Evolutionary conservation across 2,329 filamentous ascomycete species (phyloP).

Genomic region (Geosmithia flava): DNA sequence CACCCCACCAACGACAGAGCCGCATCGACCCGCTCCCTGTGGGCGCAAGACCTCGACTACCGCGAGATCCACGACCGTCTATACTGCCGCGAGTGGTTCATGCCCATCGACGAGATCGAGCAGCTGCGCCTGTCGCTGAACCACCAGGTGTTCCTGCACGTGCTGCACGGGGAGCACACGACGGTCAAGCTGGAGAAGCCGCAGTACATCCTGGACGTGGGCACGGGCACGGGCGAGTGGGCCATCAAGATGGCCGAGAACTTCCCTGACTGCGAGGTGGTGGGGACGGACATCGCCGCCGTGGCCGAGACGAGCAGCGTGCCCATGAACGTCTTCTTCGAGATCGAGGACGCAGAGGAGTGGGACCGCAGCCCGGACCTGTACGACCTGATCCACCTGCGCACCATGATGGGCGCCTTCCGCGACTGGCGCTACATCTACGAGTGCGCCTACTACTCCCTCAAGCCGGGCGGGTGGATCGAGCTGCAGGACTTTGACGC

Average conservation of each 20-base stretch:
- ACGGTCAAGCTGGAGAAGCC: slow-evolving; percentile 27
- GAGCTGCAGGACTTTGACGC: slow-evolving; percentile 43
- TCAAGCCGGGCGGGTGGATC: slow-evolving; percentile 45
- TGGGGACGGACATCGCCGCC: slow-evolving; percentile 46
- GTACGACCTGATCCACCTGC: slow-evolving; percentile 45
- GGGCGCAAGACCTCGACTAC: slow-evolving; percentile 39
- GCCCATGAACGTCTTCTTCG: slow-evolving; percentile 46
- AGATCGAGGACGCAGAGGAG: slow-evolving; percentile 47
- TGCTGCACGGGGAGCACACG: slow-evolving; percentile 30
- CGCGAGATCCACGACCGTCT: slow-evolving; percentile 49
- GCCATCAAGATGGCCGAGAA: slow-evolving; percentile 39
- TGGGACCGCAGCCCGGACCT: slow-evolving; percentile 40
- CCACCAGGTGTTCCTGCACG: slow-evolving; percentile 49
- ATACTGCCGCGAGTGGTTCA: slow-evolving; percentile 49
- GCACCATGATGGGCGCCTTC: slow-evolving; percentile 43
- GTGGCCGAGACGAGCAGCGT: slow-evolving; percentile 41
- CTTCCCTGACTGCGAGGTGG: slow-evolving; percentile 40
- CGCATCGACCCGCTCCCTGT: slow-evolving; percentile 35
- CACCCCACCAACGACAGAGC: slow-evolving; percentile 14
- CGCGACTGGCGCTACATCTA: slow-evolving; percentile 43
- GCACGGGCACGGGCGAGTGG: slow-evolving; percentile 44
- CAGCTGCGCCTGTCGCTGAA: slow-evolving; percentile 49
- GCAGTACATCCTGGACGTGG: slow-evolving; percentile 39
- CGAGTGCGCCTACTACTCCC: slow-evolving; percentile 34
- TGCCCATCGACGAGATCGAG: slow-evolving; percentile 55